A percentile compares a stretch with the other conserved stretches of the same genome.
Evolutionary conservation across 345 rosid genomes (phyloP).

Genomic region (Brassica rapa): DNA sequence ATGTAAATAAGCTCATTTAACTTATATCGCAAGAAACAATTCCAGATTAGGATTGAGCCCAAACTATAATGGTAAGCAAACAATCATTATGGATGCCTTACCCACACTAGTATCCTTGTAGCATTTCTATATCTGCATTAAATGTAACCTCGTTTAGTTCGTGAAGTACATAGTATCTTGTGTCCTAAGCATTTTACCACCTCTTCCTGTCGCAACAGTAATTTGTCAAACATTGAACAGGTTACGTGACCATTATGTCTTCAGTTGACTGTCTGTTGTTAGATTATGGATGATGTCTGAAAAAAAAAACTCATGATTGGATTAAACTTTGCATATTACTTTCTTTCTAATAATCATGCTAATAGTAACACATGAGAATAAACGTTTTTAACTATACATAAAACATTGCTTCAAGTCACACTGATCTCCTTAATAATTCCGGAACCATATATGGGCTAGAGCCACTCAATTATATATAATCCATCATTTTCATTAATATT

Average conservation of each 20-base stretch:
- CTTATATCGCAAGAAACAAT: not conserved
- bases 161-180: not conserved
- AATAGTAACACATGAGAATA: not conserved
- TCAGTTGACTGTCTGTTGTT: not conserved
- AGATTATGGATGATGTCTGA: not conserved
- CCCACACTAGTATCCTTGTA: not conserved
- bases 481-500: not conserved
- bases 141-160: not conserved
- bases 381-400: slow-evolving; percentile 3
- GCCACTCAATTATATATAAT: not conserved
- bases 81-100: slow-evolving; percentile 8
- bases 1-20: not conserved
- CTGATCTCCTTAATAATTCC: not conserved
- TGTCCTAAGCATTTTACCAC: slow-evolving; percentile 2
- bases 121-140: not conserved
- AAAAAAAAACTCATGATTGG: not conserved
- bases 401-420: slow-evolving; percentile 33
- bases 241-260: not conserved
- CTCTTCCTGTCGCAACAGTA: not conserved
- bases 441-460: not conserved
- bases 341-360: not conserved
- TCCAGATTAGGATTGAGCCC: not conserved
- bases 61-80: not conserved
- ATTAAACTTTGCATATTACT: not conserved
- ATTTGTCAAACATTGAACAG: not conserved